Evolutionary conservation across 352 stramenopile species (phyloP).

Genomic region (Phytophthora quininea): DNA sequence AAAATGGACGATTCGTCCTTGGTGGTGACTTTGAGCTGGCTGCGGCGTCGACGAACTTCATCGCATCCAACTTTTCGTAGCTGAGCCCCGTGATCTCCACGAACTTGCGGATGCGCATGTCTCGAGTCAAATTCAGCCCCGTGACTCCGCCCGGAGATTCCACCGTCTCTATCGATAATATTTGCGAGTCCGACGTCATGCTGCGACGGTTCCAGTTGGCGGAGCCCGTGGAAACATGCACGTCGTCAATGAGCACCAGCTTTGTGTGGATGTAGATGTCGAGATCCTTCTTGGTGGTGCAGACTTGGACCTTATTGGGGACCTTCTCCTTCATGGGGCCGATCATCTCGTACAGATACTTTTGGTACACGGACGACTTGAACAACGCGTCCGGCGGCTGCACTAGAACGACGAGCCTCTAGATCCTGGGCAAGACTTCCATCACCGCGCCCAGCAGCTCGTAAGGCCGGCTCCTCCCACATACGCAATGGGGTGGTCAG

Average conservation of each 20-base stretch:
- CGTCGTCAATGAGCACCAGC: conserved; percentile 64
- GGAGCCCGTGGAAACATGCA: conserved; percentile 63
- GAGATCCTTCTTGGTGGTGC: conserved; percentile 41
- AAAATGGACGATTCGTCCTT: conserved; percentile 33
- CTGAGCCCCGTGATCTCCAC: conserved; percentile 50
- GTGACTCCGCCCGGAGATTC: conserved; percentile 36
- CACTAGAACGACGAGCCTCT: conserved; percentile 56
- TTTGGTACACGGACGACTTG: conserved; percentile 41
- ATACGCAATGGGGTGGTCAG: conserved; percentile 44
- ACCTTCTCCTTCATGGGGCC: conserved; percentile 40
- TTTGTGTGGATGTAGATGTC: conserved; percentile 65
- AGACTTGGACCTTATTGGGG: conserved; percentile 43
- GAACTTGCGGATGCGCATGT: conserved; percentile 70
- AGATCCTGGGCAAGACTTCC: conserved; percentile 45
- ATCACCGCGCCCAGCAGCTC: conserved; percentile 51
- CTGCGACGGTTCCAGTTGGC: conserved; percentile 66
- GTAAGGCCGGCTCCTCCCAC: conserved; percentile 58
- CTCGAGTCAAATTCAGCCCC: conserved; percentile 44
- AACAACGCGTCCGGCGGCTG: conserved; percentile 31
- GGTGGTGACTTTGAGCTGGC: conserved; percentile 38
- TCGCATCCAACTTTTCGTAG: conserved; percentile 42
- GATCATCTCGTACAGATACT: conserved; percentile 65
- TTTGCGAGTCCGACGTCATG: conserved; percentile 64
- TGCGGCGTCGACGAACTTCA: conserved; percentile 55
- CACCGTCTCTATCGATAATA: conserved; percentile 48